phyloP scores from a whole-genome alignment of 179 eudicot species.

The Spinacia oleracea region DNA sequence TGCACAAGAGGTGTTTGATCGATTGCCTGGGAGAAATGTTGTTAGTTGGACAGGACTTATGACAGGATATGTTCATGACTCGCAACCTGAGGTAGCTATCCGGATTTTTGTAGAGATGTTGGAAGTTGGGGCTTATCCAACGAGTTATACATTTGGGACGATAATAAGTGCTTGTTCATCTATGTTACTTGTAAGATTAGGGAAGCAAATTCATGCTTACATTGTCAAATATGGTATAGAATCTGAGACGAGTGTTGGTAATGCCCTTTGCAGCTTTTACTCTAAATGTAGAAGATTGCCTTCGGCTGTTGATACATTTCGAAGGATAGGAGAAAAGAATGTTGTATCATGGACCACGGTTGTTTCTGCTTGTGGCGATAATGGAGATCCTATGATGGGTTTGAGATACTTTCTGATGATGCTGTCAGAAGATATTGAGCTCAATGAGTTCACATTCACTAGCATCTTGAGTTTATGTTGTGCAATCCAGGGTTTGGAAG shows the following conservation, averaged over 20 bases:
- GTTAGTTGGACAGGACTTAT: conserved; percentile 76
- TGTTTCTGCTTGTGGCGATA: conserved; percentile 65
- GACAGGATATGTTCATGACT: conserved; percentile 66
- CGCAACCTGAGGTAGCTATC: conserved; percentile 51
- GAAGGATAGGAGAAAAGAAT: conserved; percentile 56
- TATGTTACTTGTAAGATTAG: conserved; percentile 42
- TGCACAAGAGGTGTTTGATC: conserved; percentile 62
- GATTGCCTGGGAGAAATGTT: conserved; percentile 55
- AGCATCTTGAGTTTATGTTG: conserved; percentile 66
- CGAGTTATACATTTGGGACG: conserved; percentile 58
- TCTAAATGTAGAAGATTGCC: conserved; percentile 50
- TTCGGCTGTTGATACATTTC: conserved; percentile 49
- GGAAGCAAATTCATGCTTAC: conserved; percentile 67
- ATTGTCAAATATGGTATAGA: conserved; percentile 53
- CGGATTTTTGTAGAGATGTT: conserved; percentile 53
- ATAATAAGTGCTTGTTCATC: conserved; percentile 57
- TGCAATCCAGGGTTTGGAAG: conserved; percentile 46
- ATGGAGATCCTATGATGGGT: conserved; percentile 58
- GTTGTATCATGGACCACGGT: conserved; percentile 76
- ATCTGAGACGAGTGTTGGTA: conserved; percentile 56
- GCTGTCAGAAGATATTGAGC: conserved; percentile 53
- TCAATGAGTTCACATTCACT: conserved; percentile 68
- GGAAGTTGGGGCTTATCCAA: conserved; percentile 57
- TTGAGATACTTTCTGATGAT: conserved; percentile 51
- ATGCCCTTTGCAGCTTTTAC: conserved; percentile 64